phyloP scores from a whole-genome alignment of 768 basidiomycete species.

The Xerocomellus amylosporus region DNA sequence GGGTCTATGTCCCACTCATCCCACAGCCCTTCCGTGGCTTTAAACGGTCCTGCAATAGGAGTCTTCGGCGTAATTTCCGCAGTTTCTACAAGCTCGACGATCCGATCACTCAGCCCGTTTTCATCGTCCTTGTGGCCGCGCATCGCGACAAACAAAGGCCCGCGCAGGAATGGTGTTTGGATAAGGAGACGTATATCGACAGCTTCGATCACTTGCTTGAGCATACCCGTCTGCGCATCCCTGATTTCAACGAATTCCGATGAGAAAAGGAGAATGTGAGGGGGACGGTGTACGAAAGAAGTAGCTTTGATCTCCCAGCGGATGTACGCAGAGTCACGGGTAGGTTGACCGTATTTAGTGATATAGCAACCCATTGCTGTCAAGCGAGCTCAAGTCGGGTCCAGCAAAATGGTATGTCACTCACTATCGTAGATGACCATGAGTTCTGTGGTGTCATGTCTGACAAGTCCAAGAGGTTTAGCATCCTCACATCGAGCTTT shows the following conservation, averaged over 20 bases:
- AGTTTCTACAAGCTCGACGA: constrained; percentile 71
- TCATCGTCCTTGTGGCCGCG: constrained; percentile 56
- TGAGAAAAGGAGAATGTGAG: constrained; percentile 71
- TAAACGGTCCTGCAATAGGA: constrained; percentile 20
- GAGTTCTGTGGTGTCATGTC: constrained; percentile 51
- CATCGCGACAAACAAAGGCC: constrained; percentile 62
- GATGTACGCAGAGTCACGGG: constrained; percentile 59
- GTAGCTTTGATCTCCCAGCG: constrained; percentile 75
- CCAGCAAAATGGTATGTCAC: constrained; percentile 21
- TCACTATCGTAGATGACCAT: constrained; percentile 74
- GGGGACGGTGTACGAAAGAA: constrained; percentile 58
- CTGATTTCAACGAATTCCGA: constrained; percentile 75
- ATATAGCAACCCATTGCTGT: constrained; percentile 76
- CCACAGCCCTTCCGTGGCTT: constrained; percentile 41
- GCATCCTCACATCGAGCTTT: constrained; percentile 56
- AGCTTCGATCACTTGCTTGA: constrained; percentile 83
- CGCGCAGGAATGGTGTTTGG: constrained; percentile 30
- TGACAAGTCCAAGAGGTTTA: constrained; percentile 67
- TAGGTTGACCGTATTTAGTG: constrained; percentile 63
- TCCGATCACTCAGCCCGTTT: constrained; percentile 55
- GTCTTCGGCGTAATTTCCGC: constrained; percentile 47
- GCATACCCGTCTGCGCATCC: constrained; percentile 55
- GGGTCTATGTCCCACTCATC: constrained; percentile 82
- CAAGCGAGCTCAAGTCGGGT: not conserved
- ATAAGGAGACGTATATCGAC: constrained; percentile 65